A percentile compares a stretch with the other conserved stretches of the same genome.
Conservation (phyloP, 2,329 filamentous ascomycete species). For the Paraconiothyrium brasiliense region DNA sequence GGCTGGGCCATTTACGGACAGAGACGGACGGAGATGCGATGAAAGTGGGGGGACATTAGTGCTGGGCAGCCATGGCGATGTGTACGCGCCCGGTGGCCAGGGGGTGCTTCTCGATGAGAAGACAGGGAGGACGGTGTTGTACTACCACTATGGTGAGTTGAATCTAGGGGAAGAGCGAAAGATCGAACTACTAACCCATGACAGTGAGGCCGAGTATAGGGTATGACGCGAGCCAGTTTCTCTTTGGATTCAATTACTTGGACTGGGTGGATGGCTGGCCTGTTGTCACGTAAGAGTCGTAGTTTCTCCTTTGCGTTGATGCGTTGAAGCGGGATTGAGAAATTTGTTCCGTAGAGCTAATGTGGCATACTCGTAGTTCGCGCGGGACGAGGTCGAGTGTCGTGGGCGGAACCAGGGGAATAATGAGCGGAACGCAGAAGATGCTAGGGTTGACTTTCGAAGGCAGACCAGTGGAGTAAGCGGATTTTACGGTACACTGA, state of each 20-base stretch:
- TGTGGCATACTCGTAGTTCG: not conserved
- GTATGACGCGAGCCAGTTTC: not conserved
- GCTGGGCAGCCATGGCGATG: constrained; percentile 63
- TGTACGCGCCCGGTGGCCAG: constrained; percentile 48
- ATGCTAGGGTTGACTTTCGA: not conserved
- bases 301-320: not conserved
- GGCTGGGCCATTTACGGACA: constrained; percentile 60
- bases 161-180: not conserved
- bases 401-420: not conserved
- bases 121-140: constrained; percentile 32
- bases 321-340: not conserved
- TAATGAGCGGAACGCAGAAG: not conserved
- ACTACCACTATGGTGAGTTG: constrained; percentile 45
- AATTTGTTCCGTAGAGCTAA: not conserved
- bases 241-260: constrained; percentile 8
- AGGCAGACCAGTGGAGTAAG: not conserved
- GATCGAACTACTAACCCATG: not conserved
- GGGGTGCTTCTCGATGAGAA: constrained; percentile 34
- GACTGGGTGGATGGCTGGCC: constrained; percentile 4
- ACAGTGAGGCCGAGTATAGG: not conserved
- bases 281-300: not conserved
- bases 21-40: constrained; percentile 40
- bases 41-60: constrained; percentile 67
- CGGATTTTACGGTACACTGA: not conserved
- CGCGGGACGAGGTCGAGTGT: not conserved